Evolutionary conservation across 2,329 filamentous ascomycete genomes (phyloP).

Genomic region (Aureobasidium sp.): DNA sequence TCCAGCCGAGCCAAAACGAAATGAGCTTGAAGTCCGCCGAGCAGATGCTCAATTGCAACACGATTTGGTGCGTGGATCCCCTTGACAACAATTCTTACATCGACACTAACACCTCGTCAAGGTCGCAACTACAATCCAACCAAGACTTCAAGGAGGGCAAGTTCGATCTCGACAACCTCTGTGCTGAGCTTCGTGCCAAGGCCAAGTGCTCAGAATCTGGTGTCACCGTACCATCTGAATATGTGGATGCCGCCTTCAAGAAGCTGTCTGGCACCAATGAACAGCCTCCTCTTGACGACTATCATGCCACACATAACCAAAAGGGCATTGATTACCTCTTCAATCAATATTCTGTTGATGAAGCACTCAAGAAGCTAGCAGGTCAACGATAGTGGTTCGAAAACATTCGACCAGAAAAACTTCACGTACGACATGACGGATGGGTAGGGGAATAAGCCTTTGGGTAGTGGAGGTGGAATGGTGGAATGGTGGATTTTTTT

Average conservation of each 20-base stretch:
- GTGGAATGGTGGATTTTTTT: not conserved
- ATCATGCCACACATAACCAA: conserved; percentile 7
- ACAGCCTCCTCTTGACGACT: conserved; percentile 13
- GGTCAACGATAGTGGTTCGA: not conserved
- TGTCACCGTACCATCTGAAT: conserved; percentile 78
- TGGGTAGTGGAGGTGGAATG: not conserved
- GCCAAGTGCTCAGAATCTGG: conserved; percentile 89
- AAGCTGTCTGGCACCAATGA: conserved; percentile 31
- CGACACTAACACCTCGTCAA: conserved; percentile 42
- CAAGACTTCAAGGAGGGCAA: conserved; percentile 83
- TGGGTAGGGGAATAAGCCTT: not conserved
- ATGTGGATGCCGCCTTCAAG: conserved; percentile 61
- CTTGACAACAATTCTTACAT: not conserved
- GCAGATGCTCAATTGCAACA: conserved; percentile 72
- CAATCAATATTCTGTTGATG: conserved; percentile 22
- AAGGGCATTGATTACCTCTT: conserved; percentile 17
- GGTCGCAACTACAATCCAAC: conserved; percentile 84
- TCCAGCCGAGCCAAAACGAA: conserved; percentile 2
- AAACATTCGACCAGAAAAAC: not conserved
- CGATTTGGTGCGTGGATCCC: conserved; percentile 70
- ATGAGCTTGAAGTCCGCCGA: conserved; percentile 32
- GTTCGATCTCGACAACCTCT: conserved; percentile 88
- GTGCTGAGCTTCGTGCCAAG: conserved; percentile 87
- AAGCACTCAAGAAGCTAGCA: conserved; percentile 19
- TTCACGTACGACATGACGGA: conserved; percentile 4